Percentiles rank a stretch among this genome's conserved stretches.
Conservation (phyloP, 495 filamentous ascomycete species). For the Corynascus novoguineensis region DNA sequence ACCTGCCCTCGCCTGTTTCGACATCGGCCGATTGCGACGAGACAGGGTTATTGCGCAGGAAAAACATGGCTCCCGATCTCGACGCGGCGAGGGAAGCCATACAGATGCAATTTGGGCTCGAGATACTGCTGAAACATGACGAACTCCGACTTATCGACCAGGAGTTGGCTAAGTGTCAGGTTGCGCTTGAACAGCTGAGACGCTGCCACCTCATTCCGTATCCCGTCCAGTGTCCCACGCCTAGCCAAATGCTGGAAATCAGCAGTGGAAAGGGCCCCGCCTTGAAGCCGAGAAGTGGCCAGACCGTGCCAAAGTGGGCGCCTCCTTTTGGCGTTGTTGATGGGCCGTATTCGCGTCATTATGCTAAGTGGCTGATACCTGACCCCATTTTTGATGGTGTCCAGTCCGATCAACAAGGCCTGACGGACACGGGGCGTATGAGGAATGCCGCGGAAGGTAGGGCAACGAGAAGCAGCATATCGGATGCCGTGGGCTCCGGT, state of each 20-base stretch:
- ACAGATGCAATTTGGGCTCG: conserved; percentile 79
- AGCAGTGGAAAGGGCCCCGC: conserved; percentile 66
- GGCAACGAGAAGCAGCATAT: conserved; percentile 65
- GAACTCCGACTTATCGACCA: conserved; percentile 92
- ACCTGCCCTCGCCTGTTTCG: conserved; percentile 30
- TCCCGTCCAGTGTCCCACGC: conserved; percentile 57
- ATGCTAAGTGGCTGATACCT: conserved; percentile 86
- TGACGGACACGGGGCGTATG: conserved; percentile 34
- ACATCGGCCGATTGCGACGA: conserved; percentile 22
- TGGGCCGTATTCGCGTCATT: conserved; percentile 89
- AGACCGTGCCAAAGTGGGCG: conserved; percentile 59
- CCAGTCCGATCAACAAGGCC: conserved; percentile 33
- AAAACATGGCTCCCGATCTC: conserved; percentile 19
- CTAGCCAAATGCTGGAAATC: conserved; percentile 58
- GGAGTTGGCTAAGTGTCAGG: conserved; percentile 91
- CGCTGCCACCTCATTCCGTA: conserved; percentile 88
- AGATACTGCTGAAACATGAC: conserved; percentile 90
- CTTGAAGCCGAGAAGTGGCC: conserved; percentile 50
- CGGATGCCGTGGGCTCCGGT: conserved; percentile 49
- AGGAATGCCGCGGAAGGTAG: conserved; percentile 54
- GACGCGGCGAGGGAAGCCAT: conserved; percentile 62
- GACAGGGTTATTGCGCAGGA: conserved; percentile 18
- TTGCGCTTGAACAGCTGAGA: conserved; percentile 90
- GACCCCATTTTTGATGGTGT: conserved; percentile 80
- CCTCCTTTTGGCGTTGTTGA: conserved; percentile 83